Evolutionary conservation across 768 basidiomycete species (phyloP).

Genomic region (Boletus fagicola): DNA sequence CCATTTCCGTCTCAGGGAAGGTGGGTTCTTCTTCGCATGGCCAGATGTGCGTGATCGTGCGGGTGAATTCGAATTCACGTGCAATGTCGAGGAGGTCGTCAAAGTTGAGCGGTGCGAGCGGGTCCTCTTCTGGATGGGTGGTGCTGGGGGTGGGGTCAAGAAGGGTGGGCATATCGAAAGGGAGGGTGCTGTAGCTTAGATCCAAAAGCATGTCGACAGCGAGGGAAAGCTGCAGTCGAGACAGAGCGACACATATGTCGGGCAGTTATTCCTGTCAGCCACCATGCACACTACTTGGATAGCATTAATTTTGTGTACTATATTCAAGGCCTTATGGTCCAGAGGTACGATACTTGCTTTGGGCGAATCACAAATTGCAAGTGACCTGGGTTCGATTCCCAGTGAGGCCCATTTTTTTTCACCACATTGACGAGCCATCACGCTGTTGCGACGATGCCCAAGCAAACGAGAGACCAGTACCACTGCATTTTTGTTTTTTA

Average conservation of each 20-base stretch:
- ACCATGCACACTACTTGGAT: not conserved
- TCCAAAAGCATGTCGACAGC: conserved; percentile 28
- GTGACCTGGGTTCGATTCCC: conserved; percentile 41
- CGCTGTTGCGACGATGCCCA: not conserved
- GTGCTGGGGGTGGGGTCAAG: not conserved
- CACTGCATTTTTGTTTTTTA: not conserved
- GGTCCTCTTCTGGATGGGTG: not conserved
- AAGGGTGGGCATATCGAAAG: conserved; percentile 7
- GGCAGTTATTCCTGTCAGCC: conserved; percentile 17
- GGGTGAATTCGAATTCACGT: conserved; percentile 28
- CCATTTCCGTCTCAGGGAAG: conserved; percentile 13
- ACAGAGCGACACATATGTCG: not conserved
- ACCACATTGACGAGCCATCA: no score
- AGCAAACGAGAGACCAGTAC: not conserved
- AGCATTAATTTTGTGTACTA: not conserved
- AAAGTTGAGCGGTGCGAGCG: conserved; percentile 18
- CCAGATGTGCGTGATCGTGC: conserved; percentile 21
- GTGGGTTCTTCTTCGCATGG: conserved; percentile 16
- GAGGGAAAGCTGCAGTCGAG: not conserved
- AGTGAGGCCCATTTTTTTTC: conserved; percentile 30
- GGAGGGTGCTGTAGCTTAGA: not conserved
- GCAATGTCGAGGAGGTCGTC: conserved; percentile 32
- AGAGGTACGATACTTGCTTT: conserved; percentile 42
- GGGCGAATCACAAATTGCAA: conserved; percentile 31
- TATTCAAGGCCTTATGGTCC: conserved; percentile 30